Evolutionary conservation across 75 land plant species (phyloP).

Genomic region (Pinus tabuliformis): DNA sequence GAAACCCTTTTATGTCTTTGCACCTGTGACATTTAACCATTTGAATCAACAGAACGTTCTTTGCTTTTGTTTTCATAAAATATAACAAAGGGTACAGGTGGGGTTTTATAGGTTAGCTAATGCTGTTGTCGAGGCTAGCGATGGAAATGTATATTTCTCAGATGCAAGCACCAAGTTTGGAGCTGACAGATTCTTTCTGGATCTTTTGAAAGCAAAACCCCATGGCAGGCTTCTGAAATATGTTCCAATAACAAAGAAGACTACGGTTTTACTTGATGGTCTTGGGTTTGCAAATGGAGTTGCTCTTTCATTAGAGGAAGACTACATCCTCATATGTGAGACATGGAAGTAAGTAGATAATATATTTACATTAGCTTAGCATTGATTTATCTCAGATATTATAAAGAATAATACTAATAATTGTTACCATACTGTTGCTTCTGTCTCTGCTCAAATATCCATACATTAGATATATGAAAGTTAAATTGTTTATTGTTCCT

Average conservation of each 20-base stretch:
- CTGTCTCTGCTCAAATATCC: too few species aligned
- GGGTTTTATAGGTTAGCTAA: conserved; percentile 55
- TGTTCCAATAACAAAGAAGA: conserved; percentile 40
- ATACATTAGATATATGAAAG: too few species aligned
- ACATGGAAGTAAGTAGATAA: too few species aligned
- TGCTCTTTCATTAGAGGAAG: conserved; percentile 56
- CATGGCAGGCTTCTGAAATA: conserved; percentile 72
- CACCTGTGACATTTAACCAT: too few species aligned
- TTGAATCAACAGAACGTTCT: too few species aligned
- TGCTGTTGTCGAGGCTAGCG: conserved; percentile 50
- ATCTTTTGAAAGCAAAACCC: conserved; percentile 58
- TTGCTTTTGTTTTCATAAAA: too few species aligned
- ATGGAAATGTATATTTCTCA: conserved; percentile 76
- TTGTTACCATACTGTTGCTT: too few species aligned
- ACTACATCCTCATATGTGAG: conserved; percentile 57
- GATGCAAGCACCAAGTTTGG: conserved; percentile 59
- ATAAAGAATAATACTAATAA: too few species aligned
- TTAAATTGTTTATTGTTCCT: too few species aligned
- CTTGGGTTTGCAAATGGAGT: conserved; percentile 79
- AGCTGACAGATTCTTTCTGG: conserved; percentile 27
- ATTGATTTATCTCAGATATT: too few species aligned
- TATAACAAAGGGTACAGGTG: neutral
- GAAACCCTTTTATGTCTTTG: too few species aligned
- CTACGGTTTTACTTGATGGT: conserved; percentile 41
- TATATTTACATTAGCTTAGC: too few species aligned